A percentile compares a stretch with the other conserved stretches of the same genome.
These are phyloP conservation scores for Lipomyces spencermartinsiae DNA, from an alignment of 805 yeast species.

Conservation along the genomic window DNA sequence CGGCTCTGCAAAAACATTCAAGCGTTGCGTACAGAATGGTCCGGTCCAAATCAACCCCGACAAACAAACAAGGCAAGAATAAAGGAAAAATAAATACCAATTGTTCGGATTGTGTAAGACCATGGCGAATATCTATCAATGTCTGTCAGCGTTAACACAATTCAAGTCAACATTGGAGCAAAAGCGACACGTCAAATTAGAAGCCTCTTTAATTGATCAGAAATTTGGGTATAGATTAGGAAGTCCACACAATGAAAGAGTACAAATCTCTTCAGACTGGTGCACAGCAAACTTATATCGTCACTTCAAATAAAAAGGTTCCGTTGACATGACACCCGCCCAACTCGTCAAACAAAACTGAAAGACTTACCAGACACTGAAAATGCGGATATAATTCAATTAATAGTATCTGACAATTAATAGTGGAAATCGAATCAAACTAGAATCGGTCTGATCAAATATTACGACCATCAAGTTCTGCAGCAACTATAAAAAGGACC, in stretches of 20 bases:
- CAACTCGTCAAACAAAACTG: neutral
- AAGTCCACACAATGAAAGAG: slow-evolving; percentile 37
- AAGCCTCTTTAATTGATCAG: slow-evolving; percentile 25
- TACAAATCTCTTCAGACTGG: slow-evolving; percentile 40
- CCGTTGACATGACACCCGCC: neutral
- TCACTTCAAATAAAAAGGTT: slow-evolving; percentile 15
- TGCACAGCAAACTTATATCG: slow-evolving; percentile 36
- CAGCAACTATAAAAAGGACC: neutral
- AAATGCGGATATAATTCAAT: neutral
- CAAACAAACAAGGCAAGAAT: neutral
- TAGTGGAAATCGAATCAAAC: neutral
- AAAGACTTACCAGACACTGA: neutral
- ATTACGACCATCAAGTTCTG: neutral
- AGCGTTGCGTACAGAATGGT: neutral
- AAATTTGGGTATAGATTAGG: slow-evolving; percentile 37
- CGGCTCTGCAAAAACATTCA: neutral
- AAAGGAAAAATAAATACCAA: slow-evolving; percentile 53
- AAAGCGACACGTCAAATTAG: neutral
- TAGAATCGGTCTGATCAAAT: neutral
- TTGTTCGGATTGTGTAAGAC: slow-evolving; percentile 96
- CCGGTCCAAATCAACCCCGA: neutral
- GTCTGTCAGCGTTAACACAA: neutral
- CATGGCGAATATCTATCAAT: slow-evolving; percentile 54
- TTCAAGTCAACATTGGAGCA: neutral
- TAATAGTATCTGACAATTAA: neutral